Percentiles rank a stretch among this genome's conserved stretches.
Evolutionary conservation across 2,329 filamentous ascomycete species (phyloP).

Genomic region (Chaetomium strumarium): DNA sequence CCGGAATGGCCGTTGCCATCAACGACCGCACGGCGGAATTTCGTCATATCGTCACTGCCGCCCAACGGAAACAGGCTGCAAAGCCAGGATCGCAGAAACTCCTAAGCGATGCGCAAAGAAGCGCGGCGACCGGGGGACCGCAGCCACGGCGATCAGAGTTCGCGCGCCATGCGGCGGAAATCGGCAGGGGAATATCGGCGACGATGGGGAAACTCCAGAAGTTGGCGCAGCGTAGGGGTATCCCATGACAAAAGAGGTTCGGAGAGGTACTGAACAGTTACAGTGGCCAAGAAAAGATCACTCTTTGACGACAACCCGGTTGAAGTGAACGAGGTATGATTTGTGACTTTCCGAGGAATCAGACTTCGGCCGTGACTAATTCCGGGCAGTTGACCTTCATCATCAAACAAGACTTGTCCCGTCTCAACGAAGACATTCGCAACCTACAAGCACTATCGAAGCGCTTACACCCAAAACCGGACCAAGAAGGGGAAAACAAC

Average conservation of each 20-base stretch:
- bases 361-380: neutral
- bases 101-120: slow-evolving; percentile 67
- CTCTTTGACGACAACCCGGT: slow-evolving; percentile 95
- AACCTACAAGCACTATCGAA: slow-evolving; percentile 71
- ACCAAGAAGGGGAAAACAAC: slow-evolving; percentile 92
- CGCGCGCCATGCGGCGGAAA: slow-evolving; percentile 82
- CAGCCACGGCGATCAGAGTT: slow-evolving; percentile 76
- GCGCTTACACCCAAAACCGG: slow-evolving; percentile 65
- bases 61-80: slow-evolving; percentile 71
- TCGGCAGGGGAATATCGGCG: slow-evolving; percentile 81
- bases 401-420: slow-evolving; percentile 93
- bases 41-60: slow-evolving; percentile 79
- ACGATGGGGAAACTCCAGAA: slow-evolving; percentile 96
- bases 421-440: slow-evolving; percentile 78
- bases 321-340: slow-evolving; percentile 72
- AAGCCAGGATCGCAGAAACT: slow-evolving; percentile 78
- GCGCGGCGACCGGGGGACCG: slow-evolving; percentile 48
- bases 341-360: neutral
- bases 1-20: slow-evolving; percentile 65
- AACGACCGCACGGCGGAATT: slow-evolving; percentile 97
- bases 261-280: slow-evolving; percentile 18
- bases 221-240: slow-evolving; percentile 63
- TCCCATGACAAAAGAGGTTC: no score
- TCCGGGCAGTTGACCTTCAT: slow-evolving; percentile 66
- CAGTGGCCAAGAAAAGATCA: slow-evolving; percentile 91